A percentile compares a stretch with the other conserved stretches of the same genome.
Conservation (phyloP, 2,329 filamentous ascomycete species). For the Fusarium tuaranense region DNA sequence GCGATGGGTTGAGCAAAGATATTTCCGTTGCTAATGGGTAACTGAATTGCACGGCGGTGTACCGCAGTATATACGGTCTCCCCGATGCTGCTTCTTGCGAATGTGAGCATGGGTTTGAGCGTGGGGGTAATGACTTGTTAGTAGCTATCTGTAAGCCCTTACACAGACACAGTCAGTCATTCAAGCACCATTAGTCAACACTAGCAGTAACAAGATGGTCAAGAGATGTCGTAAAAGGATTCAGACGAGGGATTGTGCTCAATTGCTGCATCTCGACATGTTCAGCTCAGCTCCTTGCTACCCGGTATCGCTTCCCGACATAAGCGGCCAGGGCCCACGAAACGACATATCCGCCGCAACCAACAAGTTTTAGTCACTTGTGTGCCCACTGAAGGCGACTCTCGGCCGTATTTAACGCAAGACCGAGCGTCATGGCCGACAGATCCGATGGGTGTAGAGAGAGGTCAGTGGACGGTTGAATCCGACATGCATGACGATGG, state of each 20-base stretch:
- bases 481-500: conserved; percentile 17
- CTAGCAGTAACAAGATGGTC: conserved; percentile 5
- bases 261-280: conserved; percentile 1
- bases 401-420: conserved; percentile 23
- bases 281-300: conserved; percentile 13
- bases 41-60: not conserved
- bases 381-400: conserved; percentile 14
- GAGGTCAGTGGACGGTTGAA: not conserved
- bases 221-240: conserved; percentile 6
- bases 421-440: conserved; percentile 19
- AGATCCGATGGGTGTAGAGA: conserved; percentile 12
- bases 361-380: conserved; percentile 22
- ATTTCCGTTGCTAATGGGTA: conserved; percentile 80
- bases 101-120: not conserved
- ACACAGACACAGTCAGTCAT: not conserved
- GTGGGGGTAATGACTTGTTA: conserved; percentile 1
- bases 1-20: conserved; percentile 90
- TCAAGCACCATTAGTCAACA: conserved; percentile 13
- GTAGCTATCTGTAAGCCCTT: not conserved
- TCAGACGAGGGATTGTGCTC: not conserved
- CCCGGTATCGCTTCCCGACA: conserved; percentile 17
- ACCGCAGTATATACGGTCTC: conserved; percentile 22
- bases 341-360: conserved; percentile 20
- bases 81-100: not conserved
- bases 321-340: conserved; percentile 21